A percentile compares a stretch with the other conserved stretches of the same genome.
Evolutionary conservation across 495 filamentous ascomycete genomes (phyloP).

Genomic region (Halenospora varia): DNA sequence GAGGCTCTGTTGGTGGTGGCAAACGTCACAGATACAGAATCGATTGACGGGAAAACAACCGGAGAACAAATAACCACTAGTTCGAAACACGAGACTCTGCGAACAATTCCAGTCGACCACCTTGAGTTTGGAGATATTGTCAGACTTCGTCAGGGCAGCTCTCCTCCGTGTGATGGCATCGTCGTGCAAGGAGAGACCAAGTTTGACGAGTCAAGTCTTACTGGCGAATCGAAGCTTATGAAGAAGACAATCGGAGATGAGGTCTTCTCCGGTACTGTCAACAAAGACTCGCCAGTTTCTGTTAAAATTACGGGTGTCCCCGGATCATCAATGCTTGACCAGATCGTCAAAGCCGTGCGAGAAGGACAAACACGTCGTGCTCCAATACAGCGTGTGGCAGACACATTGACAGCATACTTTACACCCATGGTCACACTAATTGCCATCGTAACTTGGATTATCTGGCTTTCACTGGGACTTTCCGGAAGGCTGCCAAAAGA

Average conservation of each 20-base stretch:
- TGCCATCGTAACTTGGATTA: constrained; percentile 76
- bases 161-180: constrained; percentile 80
- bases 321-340: constrained; percentile 85
- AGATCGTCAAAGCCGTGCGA: constrained; percentile 84
- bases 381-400: constrained; percentile 81
- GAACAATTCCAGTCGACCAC: constrained; percentile 53
- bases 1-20: constrained; percentile 66
- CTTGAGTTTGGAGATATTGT: constrained; percentile 83
- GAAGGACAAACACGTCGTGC: constrained; percentile 88
- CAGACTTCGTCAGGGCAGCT: constrained; percentile 70
- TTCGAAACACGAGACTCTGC: constrained; percentile 19
- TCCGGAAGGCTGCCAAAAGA: constrained; percentile 61
- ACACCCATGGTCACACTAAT: constrained; percentile 81
- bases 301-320: constrained; percentile 65
- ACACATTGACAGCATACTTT: constrained; percentile 81
- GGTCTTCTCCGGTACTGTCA: constrained; percentile 85
- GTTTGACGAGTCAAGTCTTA: constrained; percentile 89
- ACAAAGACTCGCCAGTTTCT: constrained; percentile 66
- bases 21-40: constrained; percentile 1
- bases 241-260: constrained; percentile 65
- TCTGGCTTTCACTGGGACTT: constrained; percentile 75
- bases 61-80: background rate
- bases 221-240: constrained; percentile 79
- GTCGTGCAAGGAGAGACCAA: constrained; percentile 59
- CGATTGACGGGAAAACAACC: background rate